phyloP scores from a whole-genome alignment of 1,139 yeast genomes.

The Wickerhamomyces sp. region DNA sequence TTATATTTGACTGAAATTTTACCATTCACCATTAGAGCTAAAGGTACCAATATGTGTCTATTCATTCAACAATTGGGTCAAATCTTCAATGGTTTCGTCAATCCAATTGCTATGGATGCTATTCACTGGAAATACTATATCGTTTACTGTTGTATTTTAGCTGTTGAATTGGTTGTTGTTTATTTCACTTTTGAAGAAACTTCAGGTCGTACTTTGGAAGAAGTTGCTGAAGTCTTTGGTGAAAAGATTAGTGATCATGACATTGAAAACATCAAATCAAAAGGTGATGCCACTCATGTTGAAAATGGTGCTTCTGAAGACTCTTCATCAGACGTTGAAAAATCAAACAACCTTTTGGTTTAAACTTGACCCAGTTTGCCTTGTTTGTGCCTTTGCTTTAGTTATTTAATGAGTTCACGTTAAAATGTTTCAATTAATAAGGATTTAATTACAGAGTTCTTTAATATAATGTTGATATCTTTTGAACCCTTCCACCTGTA shows the following conservation, averaged over 20 bases:
- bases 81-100: conserved; percentile 44
- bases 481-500: no score
- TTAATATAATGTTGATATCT: no score
- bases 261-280: conserved; percentile 1
- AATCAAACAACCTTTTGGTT: background rate
- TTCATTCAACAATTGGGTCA: conserved; percentile 27
- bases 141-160: conserved; percentile 40
- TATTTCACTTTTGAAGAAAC: conserved; percentile 45
- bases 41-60: conserved; percentile 27
- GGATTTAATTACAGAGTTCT: background rate
- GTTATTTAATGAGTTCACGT: background rate
- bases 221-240: conserved; percentile 35
- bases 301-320: conserved; percentile 2
- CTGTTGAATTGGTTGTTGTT: conserved; percentile 34
- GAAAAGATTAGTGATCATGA: conserved; percentile 8
- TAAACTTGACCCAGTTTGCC: background rate
- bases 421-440: no score
- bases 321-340: background rate
- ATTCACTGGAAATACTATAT: conserved; percentile 59
- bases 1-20: conserved; percentile 32
- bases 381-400: background rate
- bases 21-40: conserved; percentile 33
- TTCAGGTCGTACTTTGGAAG: conserved; percentile 48
- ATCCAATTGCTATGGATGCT: conserved; percentile 56
- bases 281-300: conserved; percentile 2